Evolutionary conservation across 192 early-diverging fungal genomes (phyloP).

Genomic region (Linnemannia hyalina): DNA sequence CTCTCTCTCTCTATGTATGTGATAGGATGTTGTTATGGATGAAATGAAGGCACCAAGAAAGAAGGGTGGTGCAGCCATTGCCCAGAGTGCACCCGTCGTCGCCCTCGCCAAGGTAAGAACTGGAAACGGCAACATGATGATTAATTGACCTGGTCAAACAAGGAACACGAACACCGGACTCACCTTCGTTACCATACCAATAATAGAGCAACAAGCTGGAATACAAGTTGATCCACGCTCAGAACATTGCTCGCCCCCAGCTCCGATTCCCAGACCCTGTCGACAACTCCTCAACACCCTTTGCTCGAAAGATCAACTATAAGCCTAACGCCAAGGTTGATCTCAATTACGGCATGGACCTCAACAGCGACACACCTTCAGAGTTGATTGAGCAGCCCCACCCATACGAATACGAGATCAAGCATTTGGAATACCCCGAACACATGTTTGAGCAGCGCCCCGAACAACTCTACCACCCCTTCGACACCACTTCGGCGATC

Average conservation of each 20-base stretch:
- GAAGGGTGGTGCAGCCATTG: slow-evolving; percentile 44
- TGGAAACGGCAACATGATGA: background rate
- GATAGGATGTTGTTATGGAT: slow-evolving; percentile 83
- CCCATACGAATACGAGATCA: slow-evolving; percentile 94
- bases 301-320: slow-evolving; percentile 80
- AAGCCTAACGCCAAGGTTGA: slow-evolving; percentile 90
- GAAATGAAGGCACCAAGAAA: slow-evolving; percentile 68
- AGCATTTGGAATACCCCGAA: slow-evolving; percentile 78
- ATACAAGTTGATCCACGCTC: slow-evolving; percentile 73
- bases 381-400: slow-evolving; percentile 66
- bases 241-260: slow-evolving; percentile 88
- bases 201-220: slow-evolving; percentile 55
- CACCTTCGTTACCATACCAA: background rate
- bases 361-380: slow-evolving; percentile 17
- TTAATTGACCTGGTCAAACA: background rate
- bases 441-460: slow-evolving; percentile 72
- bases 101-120: slow-evolving; percentile 50
- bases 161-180: background rate
- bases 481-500: slow-evolving; percentile 79
- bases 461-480: slow-evolving; percentile 65
- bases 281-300: slow-evolving; percentile 89
- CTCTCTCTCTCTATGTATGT: background rate
- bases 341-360: slow-evolving; percentile 70
- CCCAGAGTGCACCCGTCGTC: slow-evolving; percentile 63
- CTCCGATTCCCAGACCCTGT: slow-evolving; percentile 85